Base-by-base conservation (phyloP, 108 stramenopile species). In the Discostella pseudostelligera region DNA sequence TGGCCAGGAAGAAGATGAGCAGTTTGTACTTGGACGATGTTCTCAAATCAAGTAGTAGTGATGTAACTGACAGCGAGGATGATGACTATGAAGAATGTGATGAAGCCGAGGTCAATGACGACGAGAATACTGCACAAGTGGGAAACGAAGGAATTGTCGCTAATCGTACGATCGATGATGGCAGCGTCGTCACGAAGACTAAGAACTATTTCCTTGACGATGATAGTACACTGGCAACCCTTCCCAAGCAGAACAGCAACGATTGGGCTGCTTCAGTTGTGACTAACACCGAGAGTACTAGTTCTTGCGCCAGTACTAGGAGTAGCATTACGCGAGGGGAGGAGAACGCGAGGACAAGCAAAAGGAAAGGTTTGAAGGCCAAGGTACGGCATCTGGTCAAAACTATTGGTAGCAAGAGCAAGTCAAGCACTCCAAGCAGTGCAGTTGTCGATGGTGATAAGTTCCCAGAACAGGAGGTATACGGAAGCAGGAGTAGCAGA, bases 311-410 rank as follows among this genome's bases (percentile, higher is more conserved):
- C n/a, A 51, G 26, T 51, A 51, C 24, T 50, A 25, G 49, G 22
- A 13, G 22, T 50, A 50, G 24, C 6, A 25, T 11, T 25, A 4
- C n/a, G 21, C 22, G 21, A 17, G 0, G 2, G 24, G 21, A 50
- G 24, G 25, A 50, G 25, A 25, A 8, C 3, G 0, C 0, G 13
- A 51, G 11, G 25, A 51, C 11, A 14, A 51, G 13, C 25, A 51
- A 12, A 0, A 11, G 26, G 24, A 28, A 13, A 10, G n/a, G 26
- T 24, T 10, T 28, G 50, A 22, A 51, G 50, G 50, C 0, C 24
- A 51, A 51, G n/a, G 26, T 51, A 51, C 50, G 50, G 2, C 8
- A 28, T 51, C 3, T 51, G n/a, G 50, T 28, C 17, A 16, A 28
- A 11, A 4, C 50, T 4, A 14, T 51, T 14, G 50, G 26, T 13